A percentile compares a stretch with the other conserved stretches of the same genome.
Evolutionary conservation across 2,329 filamentous ascomycete genomes (phyloP).

Genomic region (Colletotrichum shisoi): DNA sequence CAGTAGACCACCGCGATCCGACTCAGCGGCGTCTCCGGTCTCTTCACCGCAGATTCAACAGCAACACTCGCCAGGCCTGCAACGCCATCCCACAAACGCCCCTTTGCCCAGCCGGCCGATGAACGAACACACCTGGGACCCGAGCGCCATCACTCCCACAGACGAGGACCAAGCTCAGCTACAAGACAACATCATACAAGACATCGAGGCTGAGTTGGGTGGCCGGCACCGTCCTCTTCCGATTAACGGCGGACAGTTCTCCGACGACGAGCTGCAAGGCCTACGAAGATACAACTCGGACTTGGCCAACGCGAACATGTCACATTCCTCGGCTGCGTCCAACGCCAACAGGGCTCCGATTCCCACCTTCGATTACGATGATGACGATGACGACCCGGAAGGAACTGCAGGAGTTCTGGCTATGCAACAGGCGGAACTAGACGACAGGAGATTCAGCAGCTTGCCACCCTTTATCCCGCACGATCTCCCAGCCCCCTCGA

Average conservation of each 20-base stretch:
- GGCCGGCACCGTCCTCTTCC: constrained; percentile 53
- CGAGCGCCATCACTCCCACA: constrained; percentile 46
- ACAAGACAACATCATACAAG: constrained; percentile 65
- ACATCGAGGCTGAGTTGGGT: constrained; percentile 64
- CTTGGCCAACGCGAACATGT: constrained; percentile 54
- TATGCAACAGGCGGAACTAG: constrained; percentile 83
- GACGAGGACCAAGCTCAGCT: constrained; percentile 44
- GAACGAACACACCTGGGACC: constrained; percentile 55
- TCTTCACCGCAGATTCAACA: constrained; percentile 55
- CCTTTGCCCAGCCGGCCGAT: constrained; percentile 64
- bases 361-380: constrained; percentile 53
- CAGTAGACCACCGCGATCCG: constrained; percentile 57
- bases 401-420: constrained; percentile 84
- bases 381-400: constrained; percentile 86
- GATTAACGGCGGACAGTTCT: constrained; percentile 55
- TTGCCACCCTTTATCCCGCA: constrained; percentile 55
- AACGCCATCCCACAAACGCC: constrained; percentile 67
- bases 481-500: constrained; percentile 49
- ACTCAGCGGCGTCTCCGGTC: constrained; percentile 59
- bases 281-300: constrained; percentile 61
- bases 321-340: constrained; percentile 53
- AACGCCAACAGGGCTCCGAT: constrained; percentile 52
- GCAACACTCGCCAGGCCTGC: constrained; percentile 57
- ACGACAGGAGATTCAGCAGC: constrained; percentile 70
- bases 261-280: constrained; percentile 57